Base-by-base conservation (phyloP, 2,329 filamentous ascomycete species). In the Basipetospora chlamydospora region DNA sequence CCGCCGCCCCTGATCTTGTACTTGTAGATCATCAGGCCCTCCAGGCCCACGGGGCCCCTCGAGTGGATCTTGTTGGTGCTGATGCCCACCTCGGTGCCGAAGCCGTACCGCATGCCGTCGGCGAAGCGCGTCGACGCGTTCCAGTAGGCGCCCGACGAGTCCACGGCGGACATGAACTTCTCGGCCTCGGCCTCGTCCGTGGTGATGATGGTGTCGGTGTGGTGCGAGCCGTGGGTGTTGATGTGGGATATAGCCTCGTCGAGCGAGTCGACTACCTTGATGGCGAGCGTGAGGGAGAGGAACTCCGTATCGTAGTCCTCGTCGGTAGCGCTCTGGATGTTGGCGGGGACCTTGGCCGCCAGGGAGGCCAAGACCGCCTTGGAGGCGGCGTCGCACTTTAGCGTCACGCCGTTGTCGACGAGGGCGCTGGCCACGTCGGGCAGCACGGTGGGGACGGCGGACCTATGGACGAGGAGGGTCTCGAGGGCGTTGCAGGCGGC, bases 21-120 rank as follows among this genome's bases (percentile, higher is more conserved):
- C 65, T 95, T 95, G 63, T 98, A 95, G 43, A 96, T 96, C 54
- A 85, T 94, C 55, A 98, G 59, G 1, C 90, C 90, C 52, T 96
- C 90, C 36, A 98, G 63, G 1, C 90, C 90, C 5, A 98, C 90
- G 0, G 90, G 90, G 0, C 90, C 90, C 35, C 90, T 68, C 2
- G 84, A 82, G 55, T 98, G 90, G 44, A 98, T 94, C 66, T 96
- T 98, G 66, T 95, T 98, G 34, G 90, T 98, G 61, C 83, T 92
- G 59, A 98, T 96, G 38, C 90, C 90, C 17, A 98, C 90, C 60
- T 98, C 90, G 0, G 90, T 96, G 33, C 90, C 90, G 58, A 98
- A 98, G 6, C 90, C 90, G 55, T 92, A 96, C 28, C 90, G 72
- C 81, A 93, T 95, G 6, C 90, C 90, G 55, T 98, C 90, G 5